Conservation (phyloP, 1,139 yeast species). For the Arxiozyma heterogenica region DNA sequence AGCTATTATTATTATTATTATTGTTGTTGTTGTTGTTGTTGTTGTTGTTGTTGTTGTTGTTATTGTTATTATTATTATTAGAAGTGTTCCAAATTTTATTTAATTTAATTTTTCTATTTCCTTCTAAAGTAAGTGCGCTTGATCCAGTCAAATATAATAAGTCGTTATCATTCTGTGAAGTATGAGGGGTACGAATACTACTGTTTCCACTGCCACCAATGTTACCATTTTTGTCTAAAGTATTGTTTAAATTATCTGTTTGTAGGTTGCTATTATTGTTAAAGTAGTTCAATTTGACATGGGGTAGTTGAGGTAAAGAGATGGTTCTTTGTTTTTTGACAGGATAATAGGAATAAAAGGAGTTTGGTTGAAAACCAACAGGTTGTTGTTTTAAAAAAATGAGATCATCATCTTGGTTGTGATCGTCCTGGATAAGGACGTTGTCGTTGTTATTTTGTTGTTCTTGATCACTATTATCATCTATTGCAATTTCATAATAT, state of each 20-base stretch:
- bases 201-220: too few species aligned
- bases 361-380: slow-evolving; percentile 7
- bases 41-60: background rate
- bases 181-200: background rate
- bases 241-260: too few species aligned
- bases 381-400: slow-evolving; percentile 23
- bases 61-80: background rate
- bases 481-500: slow-evolving; percentile 1
- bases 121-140: slow-evolving; percentile 25
- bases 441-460: slow-evolving; percentile 1
- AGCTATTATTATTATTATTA: background rate
- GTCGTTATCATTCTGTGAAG: slow-evolving; percentile 26
- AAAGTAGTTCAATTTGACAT: slow-evolving; percentile 22
- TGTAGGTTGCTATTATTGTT: background rate
- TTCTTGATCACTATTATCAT: slow-evolving; percentile 5
- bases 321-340: slow-evolving; percentile 51
- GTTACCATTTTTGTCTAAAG: background rate
- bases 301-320: slow-evolving; percentile 64
- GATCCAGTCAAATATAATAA: slow-evolving; percentile 27
- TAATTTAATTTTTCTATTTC: slow-evolving; percentile 22
- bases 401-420: slow-evolving; percentile 18
- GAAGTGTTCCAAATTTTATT: slow-evolving; percentile 3
- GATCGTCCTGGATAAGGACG: slow-evolving; percentile 12
- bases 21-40: too few species aligned
- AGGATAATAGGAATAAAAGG: slow-evolving; percentile 9